Base-by-base conservation (phyloP, 2,329 filamentous ascomycete species). In the Aureobasidium sp. region DNA sequence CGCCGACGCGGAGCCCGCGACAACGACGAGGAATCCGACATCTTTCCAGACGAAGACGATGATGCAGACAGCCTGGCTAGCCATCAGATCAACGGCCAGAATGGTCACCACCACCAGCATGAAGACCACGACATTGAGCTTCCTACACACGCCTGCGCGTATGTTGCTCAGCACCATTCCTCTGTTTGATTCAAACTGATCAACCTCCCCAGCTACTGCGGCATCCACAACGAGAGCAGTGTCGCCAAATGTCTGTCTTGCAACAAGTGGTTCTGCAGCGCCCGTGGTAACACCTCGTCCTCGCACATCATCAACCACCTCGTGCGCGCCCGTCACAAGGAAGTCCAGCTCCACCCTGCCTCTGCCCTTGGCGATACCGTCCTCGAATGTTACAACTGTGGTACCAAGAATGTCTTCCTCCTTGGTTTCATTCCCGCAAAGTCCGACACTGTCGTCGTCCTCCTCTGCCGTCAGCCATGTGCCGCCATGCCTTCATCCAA, bases 201-300 rank as follows among this genome's bases (percentile, higher is more conserved):
- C 24, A 19, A 39, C 19, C 14, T 17, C 19, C 2, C n/a, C 44
- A 94, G 91, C 42, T 97, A 97, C 76, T 99, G 94, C 74, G 94
- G 94, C 63, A 99, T 99, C 66, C 94, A 99, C 78, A 96, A 95
- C 63, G 88, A 94, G 2, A 88, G 89, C 72, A 94, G 89, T 67
- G 95, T 99, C 62, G 94, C 99, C 69, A 97, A 97, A 78, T 99
- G 94, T 72, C 82, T 99, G 64, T 84, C 87, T 64, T 99, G 94
- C 80, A 93, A 85, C 79, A 99, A 97, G 74, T 99, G 94, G 94
- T 99, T 99, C 75, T 99, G 94, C 78, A 97, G 92, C 76, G 92
- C 93, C 64, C 90, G 93, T 70, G 93, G 94, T 67, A 99, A 97
- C 75, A 92, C 92, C 19, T 96, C 90, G 57, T 97, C 93, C 29